Evolutionary conservation across 345 rosid genomes (phyloP).

Genomic region (Lepidium aucheri): DNA sequence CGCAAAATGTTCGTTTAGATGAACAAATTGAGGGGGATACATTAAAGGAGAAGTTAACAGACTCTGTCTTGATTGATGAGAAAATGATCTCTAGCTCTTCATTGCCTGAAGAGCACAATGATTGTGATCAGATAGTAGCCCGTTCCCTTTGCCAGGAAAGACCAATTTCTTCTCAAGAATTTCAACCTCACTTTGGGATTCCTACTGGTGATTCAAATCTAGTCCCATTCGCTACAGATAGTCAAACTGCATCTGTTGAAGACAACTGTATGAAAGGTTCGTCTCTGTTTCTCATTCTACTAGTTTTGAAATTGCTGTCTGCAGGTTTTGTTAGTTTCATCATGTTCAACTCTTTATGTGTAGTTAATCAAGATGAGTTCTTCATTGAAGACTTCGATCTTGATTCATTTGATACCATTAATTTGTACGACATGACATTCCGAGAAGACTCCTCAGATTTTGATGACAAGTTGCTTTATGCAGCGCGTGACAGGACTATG

Average conservation of each 20-base stretch:
- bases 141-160: constrained; percentile 1
- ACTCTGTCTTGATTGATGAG: constrained; percentile 17
- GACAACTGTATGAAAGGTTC: constrained; percentile 31
- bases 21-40: constrained; percentile 4
- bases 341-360: not conserved
- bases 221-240: constrained; percentile 1
- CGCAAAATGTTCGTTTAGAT: not conserved
- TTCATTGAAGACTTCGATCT: constrained; percentile 29
- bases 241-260: not conserved
- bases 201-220: constrained; percentile 18
- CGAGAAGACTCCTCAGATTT: constrained; percentile 48
- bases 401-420: constrained; percentile 54
- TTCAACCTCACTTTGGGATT: constrained; percentile 15
- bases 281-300: constrained; percentile 8
- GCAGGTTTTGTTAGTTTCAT: not conserved
- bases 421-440: constrained; percentile 42
- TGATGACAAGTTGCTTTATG: constrained; percentile 39
- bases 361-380: constrained; percentile 35
- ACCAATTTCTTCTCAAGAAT: constrained; percentile 17
- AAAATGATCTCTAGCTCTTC: constrained; percentile 5
- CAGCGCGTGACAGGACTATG: constrained; percentile 35
- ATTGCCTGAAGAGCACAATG: constrained; percentile 1
- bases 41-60: constrained; percentile 21
- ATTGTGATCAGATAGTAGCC: constrained; percentile 10
- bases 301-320: not conserved